Conservation (phyloP, 2,329 filamentous ascomycete genomes). For the Claviceps lovelessii region DNA sequence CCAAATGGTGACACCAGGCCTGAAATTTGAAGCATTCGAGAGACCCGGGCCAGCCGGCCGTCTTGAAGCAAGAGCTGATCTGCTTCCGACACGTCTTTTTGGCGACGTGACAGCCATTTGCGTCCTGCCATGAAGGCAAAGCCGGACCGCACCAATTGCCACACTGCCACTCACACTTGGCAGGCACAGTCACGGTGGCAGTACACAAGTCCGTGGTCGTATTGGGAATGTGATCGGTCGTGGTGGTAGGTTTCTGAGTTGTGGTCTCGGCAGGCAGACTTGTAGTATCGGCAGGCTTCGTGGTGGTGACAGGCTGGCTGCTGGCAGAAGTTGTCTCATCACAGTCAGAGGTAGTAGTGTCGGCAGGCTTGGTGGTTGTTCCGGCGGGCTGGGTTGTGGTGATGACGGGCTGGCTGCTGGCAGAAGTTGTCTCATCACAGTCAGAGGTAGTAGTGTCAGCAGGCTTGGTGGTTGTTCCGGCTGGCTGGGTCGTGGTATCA, state of each 20-base stretch:
- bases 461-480: no score
- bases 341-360: not conserved
- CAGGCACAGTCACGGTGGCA: constrained; percentile 28
- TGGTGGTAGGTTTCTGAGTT: constrained; percentile 7
- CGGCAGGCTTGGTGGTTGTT: not conserved
- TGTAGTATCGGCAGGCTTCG: not conserved
- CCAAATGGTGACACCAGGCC: constrained; percentile 33
- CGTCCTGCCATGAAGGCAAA: constrained; percentile 33
- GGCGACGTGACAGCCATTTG: constrained; percentile 25
- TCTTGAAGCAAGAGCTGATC: constrained; percentile 34
- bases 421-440: no score
- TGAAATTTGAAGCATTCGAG: constrained; percentile 37
- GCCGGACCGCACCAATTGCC: constrained; percentile 39
- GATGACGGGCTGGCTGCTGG: not conserved
- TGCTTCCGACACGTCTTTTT: constrained; percentile 32
- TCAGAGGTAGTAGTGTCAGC: no score
- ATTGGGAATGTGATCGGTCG: constrained; percentile 12
- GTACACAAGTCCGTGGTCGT: constrained; percentile 31
- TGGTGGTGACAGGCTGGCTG: not conserved
- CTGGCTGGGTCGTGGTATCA: not conserved
- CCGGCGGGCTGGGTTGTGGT: not conserved
- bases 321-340: no score
- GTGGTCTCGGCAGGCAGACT: not conserved
- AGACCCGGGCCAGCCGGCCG: constrained; percentile 34
- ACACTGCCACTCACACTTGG: constrained; percentile 39